Evolutionary conservation across 805 yeast genomes (phyloP).

Genomic region (Kodamaea sagamina): DNA sequence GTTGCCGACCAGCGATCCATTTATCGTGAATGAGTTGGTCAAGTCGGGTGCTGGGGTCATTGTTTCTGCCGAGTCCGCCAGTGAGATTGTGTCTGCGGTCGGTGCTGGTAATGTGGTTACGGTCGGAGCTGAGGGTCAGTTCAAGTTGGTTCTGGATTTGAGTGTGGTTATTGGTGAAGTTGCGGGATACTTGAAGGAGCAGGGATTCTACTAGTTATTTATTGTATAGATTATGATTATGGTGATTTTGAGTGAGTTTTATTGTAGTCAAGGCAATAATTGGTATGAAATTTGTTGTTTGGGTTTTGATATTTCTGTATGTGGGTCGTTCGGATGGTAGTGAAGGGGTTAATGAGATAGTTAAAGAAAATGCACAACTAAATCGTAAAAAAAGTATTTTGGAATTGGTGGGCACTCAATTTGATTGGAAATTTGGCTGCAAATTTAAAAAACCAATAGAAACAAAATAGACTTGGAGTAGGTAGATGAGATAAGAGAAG

Average conservation of each 20-base stretch:
- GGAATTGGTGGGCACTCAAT: too few species aligned
- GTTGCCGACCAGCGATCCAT: conserved; percentile 50
- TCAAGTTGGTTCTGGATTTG: conserved; percentile 23
- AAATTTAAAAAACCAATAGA: too few species aligned
- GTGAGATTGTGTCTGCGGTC: conserved; percentile 59
- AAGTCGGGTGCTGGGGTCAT: conserved; percentile 93
- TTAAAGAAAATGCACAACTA: too few species aligned
- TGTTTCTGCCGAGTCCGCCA: conserved; percentile 44
- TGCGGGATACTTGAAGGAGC: conserved; percentile 71
- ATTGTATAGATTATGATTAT: background rate
- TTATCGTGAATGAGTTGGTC: conserved; percentile 71
- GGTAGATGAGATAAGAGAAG: too few species aligned
- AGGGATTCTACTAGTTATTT: conserved; percentile 69
- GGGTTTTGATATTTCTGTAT: too few species aligned
- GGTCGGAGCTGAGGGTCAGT: conserved; percentile 25
- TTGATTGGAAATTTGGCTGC: too few species aligned
- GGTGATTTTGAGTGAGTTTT: background rate
- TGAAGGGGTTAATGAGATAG: too few species aligned
- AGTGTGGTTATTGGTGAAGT: conserved; percentile 65
- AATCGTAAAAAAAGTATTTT: too few species aligned
- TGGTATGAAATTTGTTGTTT: background rate
- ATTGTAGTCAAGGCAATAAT: background rate
- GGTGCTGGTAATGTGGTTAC: conserved; percentile 58
- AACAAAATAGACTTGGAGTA: too few species aligned
- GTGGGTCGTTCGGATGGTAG: too few species aligned